Percentiles rank a stretch among this genome's conserved stretches.
Evolutionary conservation across 2,329 filamentous ascomycete genomes (phyloP).

Genomic region (Fusarium sp.): DNA sequence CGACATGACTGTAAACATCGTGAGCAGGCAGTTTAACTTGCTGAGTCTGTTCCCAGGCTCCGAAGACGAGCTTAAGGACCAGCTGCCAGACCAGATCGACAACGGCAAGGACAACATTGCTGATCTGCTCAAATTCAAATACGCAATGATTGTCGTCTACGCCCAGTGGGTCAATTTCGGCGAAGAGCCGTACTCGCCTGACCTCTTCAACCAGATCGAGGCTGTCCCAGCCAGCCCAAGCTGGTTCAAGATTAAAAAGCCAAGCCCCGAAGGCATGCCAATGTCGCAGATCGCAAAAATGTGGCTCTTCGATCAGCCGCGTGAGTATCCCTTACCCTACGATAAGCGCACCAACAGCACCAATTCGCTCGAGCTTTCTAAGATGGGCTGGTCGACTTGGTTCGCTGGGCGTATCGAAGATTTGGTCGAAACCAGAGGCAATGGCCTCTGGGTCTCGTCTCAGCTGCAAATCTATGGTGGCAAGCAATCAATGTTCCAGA

Average conservation of each 20-base stretch:
- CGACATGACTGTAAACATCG: not conserved
- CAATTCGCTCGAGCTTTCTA: constrained; percentile 52
- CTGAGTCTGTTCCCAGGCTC: not conserved
- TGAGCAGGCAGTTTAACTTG: not conserved
- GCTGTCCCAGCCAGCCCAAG: fast-evolving
- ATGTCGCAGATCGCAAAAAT: not conserved
- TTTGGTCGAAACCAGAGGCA: constrained; percentile 32
- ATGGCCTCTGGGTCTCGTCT: constrained; percentile 48
- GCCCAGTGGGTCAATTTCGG: not conserved
- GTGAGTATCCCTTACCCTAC: constrained; percentile 60
- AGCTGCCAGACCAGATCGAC: not conserved
- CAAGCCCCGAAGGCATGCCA: not conserved
- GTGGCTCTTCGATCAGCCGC: constrained; percentile 58
- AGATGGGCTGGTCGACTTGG: constrained; percentile 49
- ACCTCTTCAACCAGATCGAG: not conserved
- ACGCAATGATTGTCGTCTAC: not conserved
- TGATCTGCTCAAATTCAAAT: constrained; percentile 4
- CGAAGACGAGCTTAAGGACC: not conserved
- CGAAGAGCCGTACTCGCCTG: not conserved
- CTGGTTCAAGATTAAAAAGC: not conserved
- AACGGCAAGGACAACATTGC: constrained; percentile 24
- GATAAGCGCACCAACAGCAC: constrained; percentile 59
- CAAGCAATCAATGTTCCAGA: constrained; percentile 53
- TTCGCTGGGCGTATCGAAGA: constrained; percentile 29
- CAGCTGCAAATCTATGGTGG: constrained; percentile 59